These are phyloP conservation scores for Solanum sitiens DNA, from an alignment of 257 asterid genomes.

Conservation along the genomic window DNA sequence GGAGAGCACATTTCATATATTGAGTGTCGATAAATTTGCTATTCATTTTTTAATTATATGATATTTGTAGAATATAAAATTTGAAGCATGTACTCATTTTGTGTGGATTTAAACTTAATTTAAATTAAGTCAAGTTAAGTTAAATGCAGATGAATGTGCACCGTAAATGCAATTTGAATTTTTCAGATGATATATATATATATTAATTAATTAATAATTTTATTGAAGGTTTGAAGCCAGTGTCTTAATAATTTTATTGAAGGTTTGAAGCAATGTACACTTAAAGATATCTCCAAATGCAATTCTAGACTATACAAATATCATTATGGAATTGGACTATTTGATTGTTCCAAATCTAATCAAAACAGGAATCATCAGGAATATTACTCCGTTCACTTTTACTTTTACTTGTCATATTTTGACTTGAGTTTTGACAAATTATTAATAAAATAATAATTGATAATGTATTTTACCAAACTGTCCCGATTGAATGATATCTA, in stretches of 20 bases:
- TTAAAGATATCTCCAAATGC: neutral
- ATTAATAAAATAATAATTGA: too few relatives aligned
- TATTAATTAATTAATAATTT: too few relatives aligned
- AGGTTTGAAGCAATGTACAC: too few relatives aligned
- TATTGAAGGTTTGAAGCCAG: too few relatives aligned
- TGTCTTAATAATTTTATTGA: neutral
- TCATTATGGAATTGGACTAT: neutral
- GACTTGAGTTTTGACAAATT: too few relatives aligned
- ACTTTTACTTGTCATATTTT: too few relatives aligned
- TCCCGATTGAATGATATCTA: too few relatives aligned
- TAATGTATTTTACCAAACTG: too few relatives aligned
- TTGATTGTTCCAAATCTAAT: neutral
- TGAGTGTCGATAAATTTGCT: neutral
- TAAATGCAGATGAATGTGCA: neutral
- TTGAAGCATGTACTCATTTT: neutral
- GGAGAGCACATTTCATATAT: neutral
- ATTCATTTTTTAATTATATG: neutral
- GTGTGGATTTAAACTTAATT: neutral
- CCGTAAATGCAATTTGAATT: too few relatives aligned
- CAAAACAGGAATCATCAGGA: neutral
- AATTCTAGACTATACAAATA: neutral
- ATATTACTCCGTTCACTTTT: neutral
- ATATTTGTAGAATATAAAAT: neutral
- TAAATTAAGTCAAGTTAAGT: neutral
- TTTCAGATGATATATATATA: too few relatives aligned